Evolutionary conservation across 2,329 filamentous ascomycete genomes (phyloP).

Genomic region (Aspergillus sergii): DNA sequence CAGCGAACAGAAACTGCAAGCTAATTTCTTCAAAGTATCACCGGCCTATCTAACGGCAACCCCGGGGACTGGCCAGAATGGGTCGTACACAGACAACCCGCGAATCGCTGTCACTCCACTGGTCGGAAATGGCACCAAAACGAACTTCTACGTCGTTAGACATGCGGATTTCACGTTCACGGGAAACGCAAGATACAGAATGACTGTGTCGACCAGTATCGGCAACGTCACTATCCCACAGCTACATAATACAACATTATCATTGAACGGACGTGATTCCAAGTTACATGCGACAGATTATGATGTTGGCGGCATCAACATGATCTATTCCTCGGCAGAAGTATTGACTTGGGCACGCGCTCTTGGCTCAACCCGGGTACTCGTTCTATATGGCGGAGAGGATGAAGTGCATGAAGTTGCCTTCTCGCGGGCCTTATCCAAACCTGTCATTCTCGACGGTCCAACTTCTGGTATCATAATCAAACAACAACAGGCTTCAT

Average conservation of each 20-base stretch:
- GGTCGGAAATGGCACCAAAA: background rate
- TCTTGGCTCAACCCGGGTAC: slow-evolving; percentile 9
- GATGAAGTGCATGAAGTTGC: slow-evolving; percentile 32
- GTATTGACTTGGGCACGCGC: slow-evolving; percentile 23
- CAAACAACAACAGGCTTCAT: background rate
- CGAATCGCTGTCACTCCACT: background rate
- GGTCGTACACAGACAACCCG: slow-evolving; percentile 5
- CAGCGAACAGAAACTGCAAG: slow-evolving; percentile 72
- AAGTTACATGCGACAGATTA: slow-evolving; percentile 35
- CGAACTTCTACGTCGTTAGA: slow-evolving; percentile 9
- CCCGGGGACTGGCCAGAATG: slow-evolving; percentile 39
- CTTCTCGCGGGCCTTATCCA: slow-evolving; percentile 16
- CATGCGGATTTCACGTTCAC: slow-evolving; percentile 19
- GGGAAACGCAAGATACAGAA: background rate
- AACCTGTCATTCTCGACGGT: background rate
- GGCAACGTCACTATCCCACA: slow-evolving; percentile 7
- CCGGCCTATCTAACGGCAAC: slow-evolving; percentile 66
- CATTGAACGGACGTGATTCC: slow-evolving; percentile 18
- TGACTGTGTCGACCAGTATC: background rate
- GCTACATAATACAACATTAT: background rate
- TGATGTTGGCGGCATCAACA: slow-evolving; percentile 25
- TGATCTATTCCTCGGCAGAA: slow-evolving; percentile 37
- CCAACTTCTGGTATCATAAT: background rate
- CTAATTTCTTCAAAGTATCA: slow-evolving; percentile 73
- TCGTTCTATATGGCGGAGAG: slow-evolving; percentile 33